A percentile compares a stretch with the other conserved stretches of the same genome.
Evolutionary conservation across 140 eudicot species (phyloP).

Genomic region (Cichorium intybus): DNA sequence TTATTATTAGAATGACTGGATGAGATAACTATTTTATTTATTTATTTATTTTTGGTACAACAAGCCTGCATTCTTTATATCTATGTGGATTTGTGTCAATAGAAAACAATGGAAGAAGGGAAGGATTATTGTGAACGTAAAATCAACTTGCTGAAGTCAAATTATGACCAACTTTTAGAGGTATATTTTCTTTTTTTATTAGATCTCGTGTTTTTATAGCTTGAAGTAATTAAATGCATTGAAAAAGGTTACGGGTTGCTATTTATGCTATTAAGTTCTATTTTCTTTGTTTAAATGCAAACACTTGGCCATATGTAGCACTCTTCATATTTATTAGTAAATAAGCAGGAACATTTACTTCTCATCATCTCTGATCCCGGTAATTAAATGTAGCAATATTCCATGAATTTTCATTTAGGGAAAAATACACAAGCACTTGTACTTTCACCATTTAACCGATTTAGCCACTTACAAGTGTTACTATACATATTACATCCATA

Average conservation of each 20-base stretch:
- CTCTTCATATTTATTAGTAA: neutral
- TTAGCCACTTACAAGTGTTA: too few species aligned
- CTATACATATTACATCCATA: too few species aligned
- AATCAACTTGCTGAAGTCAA: slow-evolving; percentile 84
- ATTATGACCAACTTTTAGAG: slow-evolving; percentile 96
- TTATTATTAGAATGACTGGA: too few species aligned
- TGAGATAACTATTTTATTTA: too few species aligned
- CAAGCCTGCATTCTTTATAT: too few species aligned
- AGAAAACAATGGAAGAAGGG: slow-evolving; percentile 97
- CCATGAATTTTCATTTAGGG: too few species aligned
- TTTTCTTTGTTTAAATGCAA: slow-evolving; percentile 1
- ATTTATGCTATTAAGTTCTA: neutral
- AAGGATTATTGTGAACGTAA: slow-evolving; percentile 94
- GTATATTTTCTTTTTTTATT: slow-evolving; percentile 34
- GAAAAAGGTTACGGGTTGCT: neutral
- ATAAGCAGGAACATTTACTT: neutral
- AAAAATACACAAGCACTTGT: too few species aligned
- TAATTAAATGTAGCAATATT: neutral
- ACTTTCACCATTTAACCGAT: too few species aligned
- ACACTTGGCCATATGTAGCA: neutral
- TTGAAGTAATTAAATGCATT: neutral
- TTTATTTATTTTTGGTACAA: too few species aligned
- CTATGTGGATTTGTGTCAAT: slow-evolving; percentile 2
- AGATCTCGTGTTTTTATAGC: neutral
- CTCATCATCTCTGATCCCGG: too few species aligned